Evolutionary conservation across 1,284 basidiomycete genomes (phyloP).

Genomic region (Amylostereum areolatum): DNA sequence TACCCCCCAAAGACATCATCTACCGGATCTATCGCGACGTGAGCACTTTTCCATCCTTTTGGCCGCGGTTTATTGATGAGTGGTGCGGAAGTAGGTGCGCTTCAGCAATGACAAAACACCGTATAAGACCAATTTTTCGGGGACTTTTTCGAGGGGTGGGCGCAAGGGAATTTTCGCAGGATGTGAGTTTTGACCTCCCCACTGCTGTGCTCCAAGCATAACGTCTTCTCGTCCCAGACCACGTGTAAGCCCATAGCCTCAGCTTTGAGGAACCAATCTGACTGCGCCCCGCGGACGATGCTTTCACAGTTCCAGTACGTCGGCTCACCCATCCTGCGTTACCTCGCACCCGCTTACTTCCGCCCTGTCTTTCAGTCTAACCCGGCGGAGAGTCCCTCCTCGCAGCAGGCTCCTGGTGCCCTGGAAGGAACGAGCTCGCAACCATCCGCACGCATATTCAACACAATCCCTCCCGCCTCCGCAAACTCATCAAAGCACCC

Average conservation of each 20-base stretch:
- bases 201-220: background rate
- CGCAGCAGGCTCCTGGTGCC: conserved; percentile 82
- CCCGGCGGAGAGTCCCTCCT: conserved; percentile 66
- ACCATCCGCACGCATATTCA: conserved; percentile 73
- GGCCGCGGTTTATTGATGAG: background rate
- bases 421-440: conserved; percentile 72
- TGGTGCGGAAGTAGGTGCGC: conserved; percentile 52
- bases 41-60: conserved; percentile 16
- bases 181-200: conserved; percentile 45
- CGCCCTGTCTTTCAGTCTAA: conserved; percentile 41
- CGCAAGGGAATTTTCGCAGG: conserved; percentile 73
- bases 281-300: background rate
- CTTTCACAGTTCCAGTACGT: conserved; percentile 13
- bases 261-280: background rate
- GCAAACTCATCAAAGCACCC: conserved; percentile 54
- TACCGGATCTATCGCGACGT: conserved; percentile 85
- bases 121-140: conserved; percentile 78
- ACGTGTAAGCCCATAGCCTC: conserved; percentile 23
- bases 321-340: background rate
- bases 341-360: background rate
- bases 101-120: conserved; percentile 94
- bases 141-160: conserved; percentile 75
- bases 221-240: conserved; percentile 26
- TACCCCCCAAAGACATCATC: conserved; percentile 83
- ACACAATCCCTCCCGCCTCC: conserved; percentile 57